Conservation (phyloP, 192 early-diverging fungal genomes). For the Backusella australiensis region DNA sequence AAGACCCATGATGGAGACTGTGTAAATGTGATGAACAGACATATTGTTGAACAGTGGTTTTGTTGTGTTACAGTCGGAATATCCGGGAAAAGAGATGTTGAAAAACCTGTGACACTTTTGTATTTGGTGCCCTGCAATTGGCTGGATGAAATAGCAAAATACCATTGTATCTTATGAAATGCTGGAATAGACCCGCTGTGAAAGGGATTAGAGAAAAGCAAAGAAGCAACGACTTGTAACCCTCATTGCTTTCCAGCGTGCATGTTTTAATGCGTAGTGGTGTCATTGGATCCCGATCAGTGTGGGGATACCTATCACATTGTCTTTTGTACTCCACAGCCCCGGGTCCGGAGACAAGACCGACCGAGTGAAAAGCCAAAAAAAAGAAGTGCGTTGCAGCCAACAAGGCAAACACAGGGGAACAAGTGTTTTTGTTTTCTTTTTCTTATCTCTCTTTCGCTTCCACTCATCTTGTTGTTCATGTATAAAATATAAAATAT, state of each 20-base stretch:
- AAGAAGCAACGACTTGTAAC: background rate
- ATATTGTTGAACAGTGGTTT: background rate
- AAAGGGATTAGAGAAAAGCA: background rate
- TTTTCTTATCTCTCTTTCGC: background rate
- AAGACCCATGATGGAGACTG: too few relatives aligned
- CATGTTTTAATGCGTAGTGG: background rate
- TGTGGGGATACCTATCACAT: constrained; percentile 11
- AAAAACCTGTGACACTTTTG: constrained; percentile 7
- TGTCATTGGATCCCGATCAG: background rate
- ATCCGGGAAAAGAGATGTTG: background rate
- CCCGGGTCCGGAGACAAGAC: constrained; percentile 17
- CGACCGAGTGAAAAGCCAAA: background rate
- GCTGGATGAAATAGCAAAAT: background rate
- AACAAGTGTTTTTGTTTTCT: background rate
- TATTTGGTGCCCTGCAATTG: background rate
- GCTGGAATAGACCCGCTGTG: background rate
- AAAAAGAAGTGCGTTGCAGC: background rate
- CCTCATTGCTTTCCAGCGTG: background rate
- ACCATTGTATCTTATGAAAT: background rate
- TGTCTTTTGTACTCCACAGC: background rate
- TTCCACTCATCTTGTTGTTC: background rate
- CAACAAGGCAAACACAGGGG: background rate
- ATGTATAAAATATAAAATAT: background rate
- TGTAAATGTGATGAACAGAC: too few relatives aligned
- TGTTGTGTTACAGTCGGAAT: constrained; percentile 5